These are phyloP conservation scores for Dunaliella sp. DNA, from an alignment of 139 green algal species.

Conservation along the genomic window DNA sequence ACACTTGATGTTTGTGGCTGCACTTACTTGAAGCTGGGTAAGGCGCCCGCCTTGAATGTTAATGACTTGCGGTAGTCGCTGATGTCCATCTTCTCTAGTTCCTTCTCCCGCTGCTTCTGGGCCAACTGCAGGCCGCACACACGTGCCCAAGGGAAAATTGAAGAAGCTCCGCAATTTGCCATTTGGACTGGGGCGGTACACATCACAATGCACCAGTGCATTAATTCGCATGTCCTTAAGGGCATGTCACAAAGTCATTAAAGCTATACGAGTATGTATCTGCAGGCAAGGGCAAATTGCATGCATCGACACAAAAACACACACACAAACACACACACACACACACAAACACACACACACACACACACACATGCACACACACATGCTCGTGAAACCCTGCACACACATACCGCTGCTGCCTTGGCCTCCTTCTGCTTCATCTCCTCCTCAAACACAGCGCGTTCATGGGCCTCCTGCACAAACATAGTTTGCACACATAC, in stretches of 20 bases:
- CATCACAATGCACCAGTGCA: background rate
- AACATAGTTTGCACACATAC: background rate
- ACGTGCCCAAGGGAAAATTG: background rate
- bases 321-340: background rate
- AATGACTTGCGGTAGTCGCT: slow-evolving; percentile 34
- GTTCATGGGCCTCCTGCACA: background rate
- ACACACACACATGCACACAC: background rate
- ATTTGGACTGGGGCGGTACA: background rate
- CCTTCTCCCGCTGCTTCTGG: background rate
- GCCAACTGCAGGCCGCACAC: background rate
- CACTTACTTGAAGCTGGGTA: slow-evolving; percentile 31
- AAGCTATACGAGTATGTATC: too few species aligned
- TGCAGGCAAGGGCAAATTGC: background rate
- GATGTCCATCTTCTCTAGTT: slow-evolving; percentile 29
- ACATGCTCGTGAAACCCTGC: too few species aligned
- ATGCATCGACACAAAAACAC: background rate
- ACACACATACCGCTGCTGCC: background rate
- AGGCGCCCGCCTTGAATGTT: slow-evolving; percentile 28
- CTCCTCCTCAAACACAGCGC: slow-evolving; percentile 1
- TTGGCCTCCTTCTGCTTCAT: slow-evolving; percentile 3
- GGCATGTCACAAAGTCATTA: too few species aligned
- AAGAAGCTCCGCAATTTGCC: background rate
- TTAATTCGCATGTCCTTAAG: background rate
- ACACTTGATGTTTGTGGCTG: too few species aligned
- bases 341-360: background rate